Conservation (phyloP, 2,329 filamentous ascomycete species). For the Trichophyton equinum region DNA sequence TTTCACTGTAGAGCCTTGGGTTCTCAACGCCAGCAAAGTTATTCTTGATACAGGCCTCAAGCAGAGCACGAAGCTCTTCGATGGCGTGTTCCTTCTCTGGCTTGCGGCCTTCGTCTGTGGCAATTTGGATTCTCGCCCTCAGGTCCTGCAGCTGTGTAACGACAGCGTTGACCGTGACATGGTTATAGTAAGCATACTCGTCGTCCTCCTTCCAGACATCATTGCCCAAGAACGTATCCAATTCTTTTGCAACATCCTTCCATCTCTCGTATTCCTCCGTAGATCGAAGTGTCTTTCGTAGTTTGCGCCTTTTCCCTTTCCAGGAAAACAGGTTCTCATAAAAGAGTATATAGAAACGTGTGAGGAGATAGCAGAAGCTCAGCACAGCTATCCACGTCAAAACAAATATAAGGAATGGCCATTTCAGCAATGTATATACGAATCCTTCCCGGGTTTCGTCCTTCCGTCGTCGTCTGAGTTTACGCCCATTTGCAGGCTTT, state of each 20-base stretch:
- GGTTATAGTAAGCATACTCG: conserved; percentile 71
- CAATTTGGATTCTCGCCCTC: conserved; percentile 28
- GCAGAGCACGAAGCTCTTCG: conserved; percentile 62
- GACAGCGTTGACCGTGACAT: conserved; percentile 65
- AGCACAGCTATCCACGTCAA: conserved; percentile 68
- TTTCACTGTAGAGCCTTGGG: conserved; percentile 86
- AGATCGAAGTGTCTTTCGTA: conserved; percentile 58
- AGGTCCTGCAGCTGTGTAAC: conserved; percentile 54
- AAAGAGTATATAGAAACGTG: conserved; percentile 74
- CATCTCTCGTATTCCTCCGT: conserved; percentile 71
- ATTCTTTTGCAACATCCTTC: conserved; percentile 62
- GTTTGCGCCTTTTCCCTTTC: conserved; percentile 61
- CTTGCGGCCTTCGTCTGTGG: conserved; percentile 17
- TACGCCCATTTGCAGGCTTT: conserved; percentile 34
- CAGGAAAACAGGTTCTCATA: conserved; percentile 90
- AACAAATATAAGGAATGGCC: conserved; percentile 74
- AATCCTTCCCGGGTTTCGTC: conserved; percentile 94
- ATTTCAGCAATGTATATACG: conserved; percentile 78
- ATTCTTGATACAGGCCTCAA: conserved; percentile 90
- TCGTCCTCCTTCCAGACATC: conserved; percentile 38
- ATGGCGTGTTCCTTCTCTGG: conserved; percentile 32
- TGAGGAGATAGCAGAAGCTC: conserved; percentile 61
- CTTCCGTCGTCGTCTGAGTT: conserved; percentile 47
- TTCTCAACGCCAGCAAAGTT: conserved; percentile 96
- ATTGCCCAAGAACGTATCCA: conserved; percentile 73